phyloP scores from a whole-genome alignment of 2,329 filamentous ascomycete genomes.

The Talaromyces funiculosus region DNA sequence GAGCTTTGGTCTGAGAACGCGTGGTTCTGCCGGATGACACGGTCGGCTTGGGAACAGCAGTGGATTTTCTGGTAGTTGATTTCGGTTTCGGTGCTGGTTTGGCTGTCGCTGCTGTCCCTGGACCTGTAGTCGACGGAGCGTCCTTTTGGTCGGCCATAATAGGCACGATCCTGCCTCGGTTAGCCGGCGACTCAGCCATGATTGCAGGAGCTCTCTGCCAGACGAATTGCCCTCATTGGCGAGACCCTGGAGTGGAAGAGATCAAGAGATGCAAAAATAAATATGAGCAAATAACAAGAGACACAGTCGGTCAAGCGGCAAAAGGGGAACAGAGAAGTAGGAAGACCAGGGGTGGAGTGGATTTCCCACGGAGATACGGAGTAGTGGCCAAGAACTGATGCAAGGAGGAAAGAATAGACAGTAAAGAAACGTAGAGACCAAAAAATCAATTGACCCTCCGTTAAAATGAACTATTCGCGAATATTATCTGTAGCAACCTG shows the following conservation, averaged over 20 bases:
- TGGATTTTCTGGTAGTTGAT: not conserved
- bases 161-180: conserved; percentile 39
- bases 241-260: conserved; percentile 8
- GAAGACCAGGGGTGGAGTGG: conserved; percentile 3
- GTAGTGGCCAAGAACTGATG: not conserved
- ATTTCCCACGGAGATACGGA: conserved; percentile 1
- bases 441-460: not conserved
- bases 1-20: conserved; percentile 10
- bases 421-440: not conserved
- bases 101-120: conserved; percentile 13
- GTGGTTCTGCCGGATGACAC: not conserved
- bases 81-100: not conserved
- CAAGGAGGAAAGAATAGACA: conserved; percentile 1
- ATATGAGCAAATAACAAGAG: conserved; percentile 15
- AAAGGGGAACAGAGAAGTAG: conserved; percentile 7
- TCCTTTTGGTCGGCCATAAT: conserved; percentile 28
- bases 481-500: not conserved
- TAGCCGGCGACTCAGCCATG: conserved; percentile 34
- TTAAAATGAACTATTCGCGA: not conserved
- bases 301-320: conserved; percentile 6
- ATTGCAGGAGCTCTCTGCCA: conserved; percentile 26
- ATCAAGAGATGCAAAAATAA: not conserved
- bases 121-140: conserved; percentile 18
- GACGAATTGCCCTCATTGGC: conserved; percentile 33
- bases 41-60: not conserved